A percentile compares a stretch with the other conserved stretches of the same genome.
Conservation (phyloP, 345 rosid species). For the Corymbia maculata region DNA sequence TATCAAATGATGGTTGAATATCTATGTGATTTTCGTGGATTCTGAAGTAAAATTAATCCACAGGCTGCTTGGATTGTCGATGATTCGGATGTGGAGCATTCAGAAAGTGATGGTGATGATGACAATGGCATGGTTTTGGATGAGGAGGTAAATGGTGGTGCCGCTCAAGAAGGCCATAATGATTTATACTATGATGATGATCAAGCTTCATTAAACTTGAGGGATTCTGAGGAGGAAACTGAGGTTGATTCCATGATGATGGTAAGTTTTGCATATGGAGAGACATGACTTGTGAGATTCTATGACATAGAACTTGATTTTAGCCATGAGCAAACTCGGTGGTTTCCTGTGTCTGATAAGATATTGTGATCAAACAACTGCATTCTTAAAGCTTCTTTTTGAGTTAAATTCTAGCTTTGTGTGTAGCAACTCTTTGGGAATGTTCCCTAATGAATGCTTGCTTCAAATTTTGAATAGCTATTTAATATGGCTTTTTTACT, state of each 20-base stretch:
- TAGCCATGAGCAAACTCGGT: background rate
- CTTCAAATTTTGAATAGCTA: background rate
- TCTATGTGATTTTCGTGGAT: background rate
- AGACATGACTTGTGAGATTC: background rate
- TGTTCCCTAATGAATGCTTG: background rate
- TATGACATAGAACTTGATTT: background rate
- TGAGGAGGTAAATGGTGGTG: conserved; percentile 30
- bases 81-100: conserved; percentile 56
- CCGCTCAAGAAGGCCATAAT: conserved; percentile 20
- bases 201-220: conserved; percentile 43
- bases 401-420: background rate
- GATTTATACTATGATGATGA: conserved; percentile 51
- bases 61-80: conserved; percentile 99
- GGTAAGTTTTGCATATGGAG: conserved; percentile 22
- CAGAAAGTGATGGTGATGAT: conserved; percentile 27
- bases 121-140: conserved; percentile 81
- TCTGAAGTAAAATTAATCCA: background rate
- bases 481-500: background rate
- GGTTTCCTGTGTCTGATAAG: background rate
- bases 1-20: background rate
- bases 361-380: background rate
- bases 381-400: background rate
- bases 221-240: conserved; percentile 72
- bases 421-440: background rate
- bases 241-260: conserved; percentile 73